Evolutionary conservation across 352 stramenopile species (phyloP).

Genomic region (Thalassiosira livingstoniorum): DNA sequence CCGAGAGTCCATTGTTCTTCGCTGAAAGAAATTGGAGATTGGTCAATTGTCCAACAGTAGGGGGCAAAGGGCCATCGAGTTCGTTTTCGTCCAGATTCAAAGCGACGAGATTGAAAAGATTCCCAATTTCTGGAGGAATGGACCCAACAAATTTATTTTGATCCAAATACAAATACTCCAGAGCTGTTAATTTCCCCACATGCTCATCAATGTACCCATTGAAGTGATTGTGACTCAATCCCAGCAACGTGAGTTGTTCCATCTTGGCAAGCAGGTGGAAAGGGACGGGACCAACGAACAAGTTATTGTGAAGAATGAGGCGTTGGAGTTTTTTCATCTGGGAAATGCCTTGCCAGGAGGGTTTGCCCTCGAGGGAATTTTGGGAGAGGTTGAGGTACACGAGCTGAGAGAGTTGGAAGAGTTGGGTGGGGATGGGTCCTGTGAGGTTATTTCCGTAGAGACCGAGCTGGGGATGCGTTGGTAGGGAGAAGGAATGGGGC

Average conservation of each 20-base stretch:
- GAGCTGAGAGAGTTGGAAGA: conserved; percentile 56
- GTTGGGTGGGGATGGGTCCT: conserved; percentile 63
- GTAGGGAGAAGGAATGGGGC: too few relatives aligned
- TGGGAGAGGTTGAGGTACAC: conserved; percentile 71
- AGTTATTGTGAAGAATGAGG: conserved; percentile 60
- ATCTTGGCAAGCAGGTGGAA: conserved; percentile 35
- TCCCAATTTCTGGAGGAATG: conserved; percentile 59
- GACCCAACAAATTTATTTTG: conserved; percentile 65
- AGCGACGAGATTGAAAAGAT: conserved; percentile 54
- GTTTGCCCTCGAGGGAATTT: conserved; percentile 58
- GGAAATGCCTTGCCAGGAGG: conserved; percentile 40
- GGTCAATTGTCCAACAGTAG: conserved; percentile 56
- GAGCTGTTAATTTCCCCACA: conserved; percentile 49
- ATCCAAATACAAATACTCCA: conserved; percentile 71
- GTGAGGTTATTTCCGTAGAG: conserved; percentile 72
- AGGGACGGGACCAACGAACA: conserved; percentile 48
- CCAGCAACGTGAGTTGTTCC: conserved; percentile 44
- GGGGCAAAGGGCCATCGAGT: conserved; percentile 67
- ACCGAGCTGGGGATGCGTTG: too few relatives aligned
- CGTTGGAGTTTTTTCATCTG: conserved; percentile 38
- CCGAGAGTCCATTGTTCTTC: conserved; percentile 62
- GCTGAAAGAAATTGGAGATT: conserved; percentile 69
- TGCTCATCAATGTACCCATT: conserved; percentile 53
- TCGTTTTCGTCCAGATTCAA: conserved; percentile 67
- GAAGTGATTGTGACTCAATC: conserved; percentile 71